Evolutionary conservation across 805 yeast genomes (phyloP), one percentile per base, ranked within the genome.

Genomic region (Yarrowia osloensis): DNA sequence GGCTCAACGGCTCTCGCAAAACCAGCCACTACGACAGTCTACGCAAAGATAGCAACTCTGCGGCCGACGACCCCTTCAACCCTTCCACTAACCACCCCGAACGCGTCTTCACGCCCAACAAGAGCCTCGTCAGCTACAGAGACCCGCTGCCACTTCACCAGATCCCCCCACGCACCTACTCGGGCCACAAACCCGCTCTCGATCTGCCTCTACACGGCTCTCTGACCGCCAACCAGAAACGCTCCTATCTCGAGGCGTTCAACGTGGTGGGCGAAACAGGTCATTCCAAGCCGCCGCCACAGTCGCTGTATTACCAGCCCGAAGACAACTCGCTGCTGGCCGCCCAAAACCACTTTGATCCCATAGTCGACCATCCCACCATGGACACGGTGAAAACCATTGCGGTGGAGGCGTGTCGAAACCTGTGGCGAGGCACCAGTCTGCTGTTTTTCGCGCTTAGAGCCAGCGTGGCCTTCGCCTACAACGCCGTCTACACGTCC

Each of bases 341-440:
- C 4, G 44, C 28, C 7, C 65, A 37, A 12, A 57, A 57, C 44
- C 66, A 61, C 40, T 61, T 61, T 22, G 66, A 61, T 33, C 54
- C 54, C 13, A 46, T 44, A n/a, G 54, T 44, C 8, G 54, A 44
- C 9, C 33, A 21, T n/a, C 66, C 66, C 39, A 61, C 54, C 12
- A 33, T 61, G 52, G 66, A 61, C n/a, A 44, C 66, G 13, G 54
- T 61, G 31, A 61, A 61, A 29, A n/a, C 8, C 44, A 61, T 61
- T 17, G 66, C 66, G 9, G 9, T 44, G 6, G 66, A 61, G 54
- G 66, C 66, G 35, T 61, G 54, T 31, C 29, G 22, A n/a, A 61
- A 61, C 33, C 42, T 61, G 26, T 61, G 66, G 52, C 31, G 47
- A 61, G 66, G 66, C 44, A 61, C 66, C 24, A 44, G 44, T n/a